These are phyloP conservation scores for Polytrichum commune DNA, from an alignment of 225 moss, liverwort and hornwort species.

Conservation along the genomic window DNA sequence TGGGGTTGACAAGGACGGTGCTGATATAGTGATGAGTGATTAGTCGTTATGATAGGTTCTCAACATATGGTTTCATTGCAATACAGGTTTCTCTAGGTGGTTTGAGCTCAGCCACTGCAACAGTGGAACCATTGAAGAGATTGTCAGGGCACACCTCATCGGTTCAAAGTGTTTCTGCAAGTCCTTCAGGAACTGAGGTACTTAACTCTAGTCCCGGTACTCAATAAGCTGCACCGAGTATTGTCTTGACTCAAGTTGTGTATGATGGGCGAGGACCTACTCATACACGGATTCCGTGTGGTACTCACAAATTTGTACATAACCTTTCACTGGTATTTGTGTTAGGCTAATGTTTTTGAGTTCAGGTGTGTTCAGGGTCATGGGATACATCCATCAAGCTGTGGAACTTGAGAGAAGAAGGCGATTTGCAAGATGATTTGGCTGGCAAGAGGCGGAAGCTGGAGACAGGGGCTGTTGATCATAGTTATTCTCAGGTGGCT, in stretches of 20 bases:
- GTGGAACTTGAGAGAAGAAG: slow-evolving; percentile 55
- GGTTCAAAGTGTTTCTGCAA: slow-evolving; percentile 72
- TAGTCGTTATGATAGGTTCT: no score
- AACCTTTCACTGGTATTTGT: background rate
- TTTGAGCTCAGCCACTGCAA: slow-evolving; percentile 16
- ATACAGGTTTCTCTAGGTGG: slow-evolving; percentile 39
- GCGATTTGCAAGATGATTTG: slow-evolving; percentile 50
- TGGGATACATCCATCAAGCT: slow-evolving; percentile 89
- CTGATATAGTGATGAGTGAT: no score
- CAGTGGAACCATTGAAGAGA: slow-evolving; percentile 44
- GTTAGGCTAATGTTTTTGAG: background rate
- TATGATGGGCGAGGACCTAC: no score
- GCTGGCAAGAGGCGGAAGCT: slow-evolving; percentile 60
- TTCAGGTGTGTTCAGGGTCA: slow-evolving; percentile 86
- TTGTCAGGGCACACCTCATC: slow-evolving; percentile 72
- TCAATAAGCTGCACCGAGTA: no score
- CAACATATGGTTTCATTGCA: no score
- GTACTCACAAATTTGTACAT: background rate
- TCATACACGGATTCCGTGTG: background rate
- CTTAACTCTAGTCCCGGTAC: background rate
- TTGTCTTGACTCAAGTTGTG: no score
- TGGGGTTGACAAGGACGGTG: no score
- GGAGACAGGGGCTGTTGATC: slow-evolving; percentile 34
- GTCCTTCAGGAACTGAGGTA: slow-evolving; percentile 83
- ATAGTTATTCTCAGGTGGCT: slow-evolving; percentile 33